Conservation (phyloP, 1,284 basidiomycete species). For the Cerioporus squamosus region DNA sequence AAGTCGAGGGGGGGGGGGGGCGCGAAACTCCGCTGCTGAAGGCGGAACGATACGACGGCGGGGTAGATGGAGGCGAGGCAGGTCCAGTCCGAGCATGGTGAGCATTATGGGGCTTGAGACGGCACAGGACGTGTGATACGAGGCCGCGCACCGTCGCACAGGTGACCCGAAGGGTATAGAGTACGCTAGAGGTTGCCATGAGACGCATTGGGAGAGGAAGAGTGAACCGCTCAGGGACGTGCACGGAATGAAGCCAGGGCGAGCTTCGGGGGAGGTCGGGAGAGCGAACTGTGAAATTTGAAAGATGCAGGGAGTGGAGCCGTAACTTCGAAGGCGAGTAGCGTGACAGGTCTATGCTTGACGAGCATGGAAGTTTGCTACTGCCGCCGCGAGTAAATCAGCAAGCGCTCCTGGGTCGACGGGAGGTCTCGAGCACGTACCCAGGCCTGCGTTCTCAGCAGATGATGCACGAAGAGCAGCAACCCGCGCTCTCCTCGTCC, state of each 20-base stretch:
- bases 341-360: background rate
- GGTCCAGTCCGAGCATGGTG: slow-evolving; percentile 16
- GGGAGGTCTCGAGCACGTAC: background rate
- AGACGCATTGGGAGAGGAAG: background rate
- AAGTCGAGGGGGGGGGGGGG: background rate
- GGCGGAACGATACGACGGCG: background rate
- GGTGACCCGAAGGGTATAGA: slow-evolving; percentile 13
- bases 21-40: too few species aligned
- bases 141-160: background rate
- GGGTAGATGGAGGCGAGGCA: background rate
- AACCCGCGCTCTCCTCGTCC: slow-evolving; percentile 29
- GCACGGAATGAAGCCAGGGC: background rate
- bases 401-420: background rate
- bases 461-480: slow-evolving; percentile 33
- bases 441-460: slow-evolving; percentile 21
- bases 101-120: slow-evolving; percentile 1
- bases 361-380: background rate
- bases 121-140: background rate
- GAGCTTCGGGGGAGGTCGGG: background rate
- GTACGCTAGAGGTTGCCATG: slow-evolving; percentile 18
- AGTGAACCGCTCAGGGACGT: background rate
- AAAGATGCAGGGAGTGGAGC: background rate
- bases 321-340: background rate
- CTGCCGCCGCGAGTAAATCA: background rate
- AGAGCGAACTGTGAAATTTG: background rate